Evolutionary conservation across 257 asterid species (phyloP).

Genomic region (Ehretia macrophylla): DNA sequence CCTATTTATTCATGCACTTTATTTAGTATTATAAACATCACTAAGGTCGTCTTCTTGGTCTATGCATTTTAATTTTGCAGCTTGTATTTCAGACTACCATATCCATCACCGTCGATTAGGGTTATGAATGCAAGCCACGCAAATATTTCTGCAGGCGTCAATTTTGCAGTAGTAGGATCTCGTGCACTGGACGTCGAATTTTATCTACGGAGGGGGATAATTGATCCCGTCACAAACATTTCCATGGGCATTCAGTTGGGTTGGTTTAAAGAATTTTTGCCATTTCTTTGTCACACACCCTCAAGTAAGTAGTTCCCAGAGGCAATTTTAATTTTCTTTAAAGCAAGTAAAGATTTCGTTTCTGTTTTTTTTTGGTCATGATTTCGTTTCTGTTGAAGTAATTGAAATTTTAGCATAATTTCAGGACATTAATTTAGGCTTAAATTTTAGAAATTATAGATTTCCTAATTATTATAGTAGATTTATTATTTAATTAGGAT

Average conservation of each 20-base stretch:
- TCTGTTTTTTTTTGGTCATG: no score
- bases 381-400: no score
- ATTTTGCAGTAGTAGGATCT: constrained; percentile 50
- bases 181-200: constrained; percentile 29
- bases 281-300: constrained; percentile 12
- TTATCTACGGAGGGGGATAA: constrained; percentile 24
- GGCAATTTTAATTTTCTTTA: no score
- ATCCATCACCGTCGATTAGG: constrained; percentile 28
- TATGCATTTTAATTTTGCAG: constrained; percentile 19
- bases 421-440: no score
- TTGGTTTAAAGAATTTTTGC: constrained; percentile 37
- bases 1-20: no score
- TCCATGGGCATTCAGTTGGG: constrained; percentile 31
- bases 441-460: no score
- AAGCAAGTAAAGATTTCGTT: no score
- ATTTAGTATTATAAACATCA: no score
- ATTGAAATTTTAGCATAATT: no score
- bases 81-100: constrained; percentile 31
- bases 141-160: constrained; percentile 15
- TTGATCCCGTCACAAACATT: constrained; percentile 9
- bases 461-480: no score
- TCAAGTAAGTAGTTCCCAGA: constrained; percentile 18
- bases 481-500: no score
- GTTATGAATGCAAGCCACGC: constrained; percentile 3
- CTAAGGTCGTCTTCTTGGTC: no score